Base-by-base conservation (phyloP, 805 yeast genomes). In the Pichia scutulata region DNA sequence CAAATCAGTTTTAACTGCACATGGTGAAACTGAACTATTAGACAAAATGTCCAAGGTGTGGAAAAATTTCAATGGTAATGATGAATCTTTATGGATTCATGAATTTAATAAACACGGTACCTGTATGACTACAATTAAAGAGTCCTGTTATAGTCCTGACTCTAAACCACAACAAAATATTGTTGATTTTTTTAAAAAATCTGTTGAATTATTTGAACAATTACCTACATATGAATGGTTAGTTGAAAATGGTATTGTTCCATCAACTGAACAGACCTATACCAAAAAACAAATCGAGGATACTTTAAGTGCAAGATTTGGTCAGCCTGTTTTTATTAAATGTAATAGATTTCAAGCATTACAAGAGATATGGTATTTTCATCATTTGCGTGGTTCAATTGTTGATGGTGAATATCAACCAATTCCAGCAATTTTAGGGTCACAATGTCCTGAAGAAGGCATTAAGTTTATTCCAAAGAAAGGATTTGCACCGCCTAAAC, bases 81-180 rank as follows among this genome's bases (percentile, higher is more conserved):
- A 85, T 62, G 82, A 78, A 51, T 63, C 74, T 7, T 70, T 90
- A 46, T 90, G 98, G 98, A 74, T 77, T 36, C 97, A 90, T 67
- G 97, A 90, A 67, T 90, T 78, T 74, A 89, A 90, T 70, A 90
- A 90, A 65, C 98, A 90, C 64, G 97, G 90, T 23, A 89, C 96
- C 10, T 90, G 97, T 68, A 82, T 89, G 75, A 78, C 82, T 44
- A 89, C 97, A 1, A 70, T 90, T 43, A 78, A 75, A 50, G 86
- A 93, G 3, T 57, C 65, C 5, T 90, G 98, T 65, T 89, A 89
- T 66, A 68, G 55, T 21, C 13, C 48, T 1, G 49, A 55, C 21
- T 64, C 63, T 51, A 58, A 61, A 23, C 48, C 63, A 16, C 57
- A 66, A 52, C 70, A 67, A 50, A 73, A 74, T 46, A 89, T 86